Percentiles rank a stretch among this genome's conserved stretches.
Evolutionary conservation across 164 flowering plant genomes (phyloP).

Genomic region (Chloranthus sessilifolius): DNA sequence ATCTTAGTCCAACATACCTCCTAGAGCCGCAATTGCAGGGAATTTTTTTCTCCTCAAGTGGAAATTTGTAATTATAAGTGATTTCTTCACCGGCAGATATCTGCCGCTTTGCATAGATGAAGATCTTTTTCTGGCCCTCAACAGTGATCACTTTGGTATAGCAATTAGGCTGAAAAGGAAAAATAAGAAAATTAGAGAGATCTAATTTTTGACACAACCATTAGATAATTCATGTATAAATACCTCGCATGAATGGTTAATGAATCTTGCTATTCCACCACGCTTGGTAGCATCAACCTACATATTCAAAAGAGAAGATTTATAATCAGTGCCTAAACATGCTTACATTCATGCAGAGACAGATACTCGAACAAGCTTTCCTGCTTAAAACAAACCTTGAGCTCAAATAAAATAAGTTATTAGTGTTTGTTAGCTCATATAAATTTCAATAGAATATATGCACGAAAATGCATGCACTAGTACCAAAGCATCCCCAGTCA

Average conservation of each 20-base stretch:
- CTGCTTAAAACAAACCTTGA: too few relatives aligned
- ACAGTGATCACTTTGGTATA: slow-evolving; percentile 92
- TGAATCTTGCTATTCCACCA: slow-evolving; percentile 96
- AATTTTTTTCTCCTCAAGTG: slow-evolving; percentile 92
- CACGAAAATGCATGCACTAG: too few relatives aligned
- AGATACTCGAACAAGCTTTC: too few relatives aligned
- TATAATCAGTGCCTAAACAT: too few relatives aligned
- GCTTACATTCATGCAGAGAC: too few relatives aligned
- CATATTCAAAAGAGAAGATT: slow-evolving; percentile 2
- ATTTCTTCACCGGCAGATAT: slow-evolving; percentile 94
- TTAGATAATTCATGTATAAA: background rate
- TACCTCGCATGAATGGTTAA: slow-evolving; percentile 99
- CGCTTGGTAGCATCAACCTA: slow-evolving; percentile 99
- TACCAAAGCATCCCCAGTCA: too few relatives aligned
- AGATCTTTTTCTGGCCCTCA: slow-evolving; percentile 91
- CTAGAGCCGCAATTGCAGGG: slow-evolving; percentile 94
- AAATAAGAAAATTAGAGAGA: background rate
- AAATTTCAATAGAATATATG: too few relatives aligned
- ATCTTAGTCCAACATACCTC: slow-evolving; percentile 39
- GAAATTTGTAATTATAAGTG: slow-evolving; percentile 96
- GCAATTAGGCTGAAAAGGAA: slow-evolving; percentile 80
- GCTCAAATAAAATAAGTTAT: too few relatives aligned
- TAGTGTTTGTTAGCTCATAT: too few relatives aligned
- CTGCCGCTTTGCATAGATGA: slow-evolving; percentile 88
- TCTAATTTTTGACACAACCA: too few relatives aligned